phyloP scores from a whole-genome alignment of 1,139 yeast species.

The Yamadazyma spencermartinsiae region DNA sequence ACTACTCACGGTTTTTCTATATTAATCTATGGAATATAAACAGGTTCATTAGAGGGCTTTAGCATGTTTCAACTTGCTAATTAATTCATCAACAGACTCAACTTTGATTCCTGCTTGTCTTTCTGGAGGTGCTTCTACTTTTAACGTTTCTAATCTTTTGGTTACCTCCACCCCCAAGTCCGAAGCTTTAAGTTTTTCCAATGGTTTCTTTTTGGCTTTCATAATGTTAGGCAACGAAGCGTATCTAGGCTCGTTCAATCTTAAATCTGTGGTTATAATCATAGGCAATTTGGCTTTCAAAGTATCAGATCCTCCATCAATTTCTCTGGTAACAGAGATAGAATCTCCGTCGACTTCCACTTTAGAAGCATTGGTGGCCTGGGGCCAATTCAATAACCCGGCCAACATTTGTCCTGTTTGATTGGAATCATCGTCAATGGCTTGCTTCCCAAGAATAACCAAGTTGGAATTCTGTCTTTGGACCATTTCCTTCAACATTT shows the following conservation, averaged over 20 bases:
- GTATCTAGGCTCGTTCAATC: slow-evolving; percentile 92
- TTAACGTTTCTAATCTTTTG: slow-evolving; percentile 65
- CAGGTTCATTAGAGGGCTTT: slow-evolving; percentile 44
- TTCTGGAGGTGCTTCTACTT: slow-evolving; percentile 81
- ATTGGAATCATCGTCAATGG: slow-evolving; percentile 91
- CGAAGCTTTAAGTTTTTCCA: slow-evolving; percentile 65
- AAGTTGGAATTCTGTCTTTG: slow-evolving; percentile 72
- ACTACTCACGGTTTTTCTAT: background rate
- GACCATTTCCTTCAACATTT: slow-evolving; percentile 72
- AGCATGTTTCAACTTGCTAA: slow-evolving; percentile 72
- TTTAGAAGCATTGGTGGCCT: slow-evolving; percentile 94
- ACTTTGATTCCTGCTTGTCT: slow-evolving; percentile 85
- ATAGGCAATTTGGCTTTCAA: slow-evolving; percentile 77
- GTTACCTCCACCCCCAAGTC: slow-evolving; percentile 70
- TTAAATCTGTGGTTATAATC: slow-evolving; percentile 87
- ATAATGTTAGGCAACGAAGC: slow-evolving; percentile 92
- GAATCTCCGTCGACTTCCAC: slow-evolving; percentile 64
- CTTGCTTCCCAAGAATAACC: slow-evolving; percentile 90
- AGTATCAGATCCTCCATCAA: slow-evolving; percentile 93
- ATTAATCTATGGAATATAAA: background rate
- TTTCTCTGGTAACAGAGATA: slow-evolving; percentile 83
- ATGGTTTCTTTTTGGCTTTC: slow-evolving; percentile 98
- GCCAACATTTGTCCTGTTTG: slow-evolving; percentile 99
- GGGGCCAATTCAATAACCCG: slow-evolving; percentile 94
- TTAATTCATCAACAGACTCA: slow-evolving; percentile 75